A percentile compares a stretch with the other conserved stretches of the same genome.
Evolutionary conservation across 331 rosid genomes (phyloP).

Genomic region (Rhamnella rubrinervis): DNA sequence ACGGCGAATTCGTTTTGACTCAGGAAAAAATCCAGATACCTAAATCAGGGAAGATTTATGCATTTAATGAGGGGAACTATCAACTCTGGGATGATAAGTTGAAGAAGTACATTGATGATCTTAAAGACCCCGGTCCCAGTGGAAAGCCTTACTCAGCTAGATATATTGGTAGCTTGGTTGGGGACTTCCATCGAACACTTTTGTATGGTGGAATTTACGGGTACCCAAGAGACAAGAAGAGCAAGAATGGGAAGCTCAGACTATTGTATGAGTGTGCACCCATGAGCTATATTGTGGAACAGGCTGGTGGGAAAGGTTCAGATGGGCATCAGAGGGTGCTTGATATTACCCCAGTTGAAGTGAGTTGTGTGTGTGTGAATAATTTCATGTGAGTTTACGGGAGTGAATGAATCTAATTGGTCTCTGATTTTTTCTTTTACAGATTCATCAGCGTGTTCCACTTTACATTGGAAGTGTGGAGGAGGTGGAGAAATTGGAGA

Average conservation of each 20-base stretch:
- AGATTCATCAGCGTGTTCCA: constrained; percentile 97
- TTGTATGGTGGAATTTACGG: constrained; percentile 97
- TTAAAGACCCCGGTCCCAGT: constrained; percentile 90
- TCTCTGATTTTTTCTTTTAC: constrained; percentile 8
- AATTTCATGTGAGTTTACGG: neutral
- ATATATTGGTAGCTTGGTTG: constrained; percentile 93
- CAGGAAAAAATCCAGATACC: constrained; percentile 84
- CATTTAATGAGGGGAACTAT: constrained; percentile 96
- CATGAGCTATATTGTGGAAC: constrained; percentile 95
- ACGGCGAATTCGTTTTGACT: constrained; percentile 87
- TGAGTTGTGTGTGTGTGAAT: constrained; percentile 24
- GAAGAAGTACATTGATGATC: constrained; percentile 85
- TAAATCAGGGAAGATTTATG: constrained; percentile 77
- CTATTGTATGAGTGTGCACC: constrained; percentile 96
- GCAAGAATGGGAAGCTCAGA: constrained; percentile 97
- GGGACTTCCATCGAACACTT: constrained; percentile 87
- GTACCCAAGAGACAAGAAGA: constrained; percentile 89
- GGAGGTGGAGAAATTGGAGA: constrained; percentile 92
- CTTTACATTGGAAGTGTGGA: constrained; percentile 84
- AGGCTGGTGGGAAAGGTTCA: constrained; percentile 98
- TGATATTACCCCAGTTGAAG: constrained; percentile 83
- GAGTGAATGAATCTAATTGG: constrained; percentile 11
- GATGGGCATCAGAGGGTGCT: constrained; percentile 89
- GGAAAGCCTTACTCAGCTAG: constrained; percentile 94
- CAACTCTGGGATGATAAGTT: constrained; percentile 88